phyloP scores from a whole-genome alignment of 179 eudicot genomes.

The Gypsophila paniculata region DNA sequence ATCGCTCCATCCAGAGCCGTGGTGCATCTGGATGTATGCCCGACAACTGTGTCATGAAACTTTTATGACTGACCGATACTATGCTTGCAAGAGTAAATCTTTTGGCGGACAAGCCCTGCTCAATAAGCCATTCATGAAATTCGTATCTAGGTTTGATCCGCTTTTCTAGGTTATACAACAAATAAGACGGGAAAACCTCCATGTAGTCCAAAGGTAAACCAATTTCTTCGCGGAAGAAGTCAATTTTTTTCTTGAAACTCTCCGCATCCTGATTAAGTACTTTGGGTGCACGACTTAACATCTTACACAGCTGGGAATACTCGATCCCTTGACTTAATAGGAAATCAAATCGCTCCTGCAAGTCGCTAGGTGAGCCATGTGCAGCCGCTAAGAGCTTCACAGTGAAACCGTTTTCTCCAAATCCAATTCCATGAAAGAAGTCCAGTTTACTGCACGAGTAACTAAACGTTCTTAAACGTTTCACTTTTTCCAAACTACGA shows the following conservation, averaged over 20 bases:
- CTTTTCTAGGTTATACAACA: conserved; percentile 58
- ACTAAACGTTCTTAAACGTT: conserved; percentile 22
- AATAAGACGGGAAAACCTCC: conserved; percentile 51
- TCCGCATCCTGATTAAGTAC: conserved; percentile 52
- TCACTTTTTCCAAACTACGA: conserved; percentile 34
- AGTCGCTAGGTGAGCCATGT: conserved; percentile 40
- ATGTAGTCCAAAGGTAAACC: conserved; percentile 43
- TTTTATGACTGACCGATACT: conserved; percentile 55
- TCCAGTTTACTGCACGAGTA: conserved; percentile 40
- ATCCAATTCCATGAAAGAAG: conserved; percentile 62
- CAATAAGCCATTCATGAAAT: conserved; percentile 54
- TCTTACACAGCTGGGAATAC: conserved; percentile 52
- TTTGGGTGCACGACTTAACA: conserved; percentile 47
- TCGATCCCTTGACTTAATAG: conserved; percentile 45
- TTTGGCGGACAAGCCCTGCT: conserved; percentile 41
- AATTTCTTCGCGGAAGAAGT: conserved; percentile 43
- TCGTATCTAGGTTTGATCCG: conserved; percentile 62
- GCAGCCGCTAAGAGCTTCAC: conserved; percentile 33
- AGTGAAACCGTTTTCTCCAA: conserved; percentile 49
- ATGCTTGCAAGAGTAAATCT: conserved; percentile 47
- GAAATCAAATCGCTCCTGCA: conserved; percentile 56
- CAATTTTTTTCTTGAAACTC: conserved; percentile 42
- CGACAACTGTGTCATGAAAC: conserved; percentile 40
- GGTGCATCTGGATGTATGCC: conserved; percentile 54
- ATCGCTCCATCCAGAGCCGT: conserved; percentile 45